Evolutionary conservation across 2,329 filamentous ascomycete genomes (phyloP), one percentile per base, ranked within the genome.

Genomic region (Fusarium equiseti): DNA sequence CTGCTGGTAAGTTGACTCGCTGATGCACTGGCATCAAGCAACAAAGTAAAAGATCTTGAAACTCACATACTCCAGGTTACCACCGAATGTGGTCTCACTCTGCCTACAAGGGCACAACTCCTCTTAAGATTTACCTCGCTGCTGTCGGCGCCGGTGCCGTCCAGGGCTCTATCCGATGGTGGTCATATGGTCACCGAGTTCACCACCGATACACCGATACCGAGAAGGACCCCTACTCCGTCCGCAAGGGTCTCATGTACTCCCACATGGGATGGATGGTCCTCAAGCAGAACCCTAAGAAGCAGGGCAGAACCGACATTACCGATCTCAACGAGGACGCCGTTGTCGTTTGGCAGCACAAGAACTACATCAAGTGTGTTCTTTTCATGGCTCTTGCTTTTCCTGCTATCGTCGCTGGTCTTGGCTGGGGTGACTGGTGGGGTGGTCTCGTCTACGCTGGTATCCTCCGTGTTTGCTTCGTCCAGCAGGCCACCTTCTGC

Each of bases 181-280:
- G 93, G 94, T 90, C 92, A 66, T 89, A 92, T 76, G 93, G 91
- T 78, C 94, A 97, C 84, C 91, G 94, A 74, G 92, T 93, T 77
- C 93, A 97, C 81, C 93, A 97, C 86, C 89, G 94, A 76, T 97
- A 96, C 81, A 97, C 94, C 84, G 94, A 97, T 79, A 97, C 93
- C 77, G 92, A 95, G 40, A 96, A 96, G 86, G 93, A 97, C 75
- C 94, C 93, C 52, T 97, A 97, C 86, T 95, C 92, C 26, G 93
- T 97, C 75, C 91, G 92, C 83, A 97, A 97, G 86, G 93, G 93
- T 74, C 87, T 96, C 52, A 83, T 94, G 73, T 95, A 95, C 87
- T 94, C 89, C 18, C 79, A 83, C 83, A 85, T 97, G 61, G 93
- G 93, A 76, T 97, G 93, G 93, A 96, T 97, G 92, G 83, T 97